Conservation (phyloP, 176 grass and related monocot genomes). For the Ensete ventricosum region DNA sequence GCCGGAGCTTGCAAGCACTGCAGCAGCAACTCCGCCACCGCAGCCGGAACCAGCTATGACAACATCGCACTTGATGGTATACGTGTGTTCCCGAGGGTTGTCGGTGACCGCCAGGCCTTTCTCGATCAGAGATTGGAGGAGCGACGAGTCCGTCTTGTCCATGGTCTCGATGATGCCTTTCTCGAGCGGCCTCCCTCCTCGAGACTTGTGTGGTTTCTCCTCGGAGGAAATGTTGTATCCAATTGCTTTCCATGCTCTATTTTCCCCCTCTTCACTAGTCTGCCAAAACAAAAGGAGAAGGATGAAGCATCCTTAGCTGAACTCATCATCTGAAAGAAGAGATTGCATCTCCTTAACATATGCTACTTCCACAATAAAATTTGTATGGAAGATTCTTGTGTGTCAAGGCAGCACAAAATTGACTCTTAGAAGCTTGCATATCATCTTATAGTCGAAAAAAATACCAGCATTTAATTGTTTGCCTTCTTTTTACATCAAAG, state of each 20-base stretch:
- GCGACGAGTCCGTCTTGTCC: conserved; percentile 37
- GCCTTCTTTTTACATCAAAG: too few relatives aligned
- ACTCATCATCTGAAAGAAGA: background rate
- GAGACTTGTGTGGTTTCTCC: background rate
- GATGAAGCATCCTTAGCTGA: background rate
- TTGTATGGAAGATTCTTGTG: too few relatives aligned
- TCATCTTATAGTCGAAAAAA: too few relatives aligned
- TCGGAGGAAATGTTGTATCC: conserved; percentile 47
- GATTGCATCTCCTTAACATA: too few relatives aligned
- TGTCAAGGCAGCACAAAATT: background rate
- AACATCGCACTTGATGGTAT: conserved; percentile 50
- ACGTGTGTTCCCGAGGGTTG: conserved; percentile 17
- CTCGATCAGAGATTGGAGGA: conserved; percentile 21
- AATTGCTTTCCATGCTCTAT: conserved; percentile 62
- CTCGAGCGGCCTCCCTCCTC: conserved; percentile 49
- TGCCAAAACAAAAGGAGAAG: conserved; percentile 3
- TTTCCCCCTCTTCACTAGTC: conserved; percentile 64
- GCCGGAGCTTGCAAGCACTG: conserved; percentile 54
- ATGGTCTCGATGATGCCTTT: conserved; percentile 67
- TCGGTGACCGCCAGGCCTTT: conserved; percentile 36
- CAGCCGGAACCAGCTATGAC: conserved; percentile 70
- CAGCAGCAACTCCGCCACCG: conserved; percentile 73
- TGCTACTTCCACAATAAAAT: background rate
- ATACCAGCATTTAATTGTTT: too few relatives aligned
- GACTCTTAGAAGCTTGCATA: background rate